These are phyloP conservation scores for Blastocystis sp. DNA, from an alignment of 352 stramenopile genomes.

Conservation along the genomic window DNA sequence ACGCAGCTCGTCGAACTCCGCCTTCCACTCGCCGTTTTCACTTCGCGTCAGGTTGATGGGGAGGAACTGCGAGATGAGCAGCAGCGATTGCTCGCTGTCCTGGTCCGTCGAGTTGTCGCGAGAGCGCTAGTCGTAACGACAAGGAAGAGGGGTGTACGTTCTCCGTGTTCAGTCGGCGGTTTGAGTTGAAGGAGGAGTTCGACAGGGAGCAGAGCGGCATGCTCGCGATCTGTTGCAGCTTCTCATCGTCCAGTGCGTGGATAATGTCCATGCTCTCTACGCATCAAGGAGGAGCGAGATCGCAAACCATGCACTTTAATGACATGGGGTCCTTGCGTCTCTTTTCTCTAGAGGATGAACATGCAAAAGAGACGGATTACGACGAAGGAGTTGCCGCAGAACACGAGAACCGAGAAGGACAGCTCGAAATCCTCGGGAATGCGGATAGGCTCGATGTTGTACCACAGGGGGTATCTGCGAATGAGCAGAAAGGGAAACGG, in stretches of 20 bases:
- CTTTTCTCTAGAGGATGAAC: slow-evolving; percentile 46
- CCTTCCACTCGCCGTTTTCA: slow-evolving; percentile 15
- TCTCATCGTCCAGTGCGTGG: slow-evolving; percentile 37
- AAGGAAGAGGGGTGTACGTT: neutral
- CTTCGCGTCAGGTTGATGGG: slow-evolving; percentile 51
- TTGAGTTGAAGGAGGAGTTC: slow-evolving; percentile 15
- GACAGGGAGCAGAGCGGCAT: slow-evolving; percentile 29
- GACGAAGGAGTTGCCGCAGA: slow-evolving; percentile 7
- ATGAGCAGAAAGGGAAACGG: neutral
- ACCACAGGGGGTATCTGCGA: slow-evolving; percentile 81
- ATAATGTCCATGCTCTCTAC: slow-evolving; percentile 71
- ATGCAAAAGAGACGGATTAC: neutral
- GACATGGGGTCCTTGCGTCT: neutral
- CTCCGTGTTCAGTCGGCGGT: neutral
- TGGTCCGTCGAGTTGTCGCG: neutral
- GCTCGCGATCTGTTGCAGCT: slow-evolving; percentile 44
- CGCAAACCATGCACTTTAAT: slow-evolving; percentile 26
- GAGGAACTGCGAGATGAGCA: slow-evolving; percentile 63
- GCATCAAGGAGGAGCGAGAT: neutral
- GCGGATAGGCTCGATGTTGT: slow-evolving; percentile 84
- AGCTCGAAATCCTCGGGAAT: slow-evolving; percentile 72
- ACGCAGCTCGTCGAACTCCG: slow-evolving; percentile 62
- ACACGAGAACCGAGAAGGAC: slow-evolving; percentile 41
- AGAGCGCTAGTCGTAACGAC: neutral
- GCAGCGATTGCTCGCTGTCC: slow-evolving; percentile 29